Evolutionary conservation across 1,284 basidiomycete genomes (phyloP), one percentile per base, ranked within the genome.

Genomic region (Ganoderma leucocontextum): DNA sequence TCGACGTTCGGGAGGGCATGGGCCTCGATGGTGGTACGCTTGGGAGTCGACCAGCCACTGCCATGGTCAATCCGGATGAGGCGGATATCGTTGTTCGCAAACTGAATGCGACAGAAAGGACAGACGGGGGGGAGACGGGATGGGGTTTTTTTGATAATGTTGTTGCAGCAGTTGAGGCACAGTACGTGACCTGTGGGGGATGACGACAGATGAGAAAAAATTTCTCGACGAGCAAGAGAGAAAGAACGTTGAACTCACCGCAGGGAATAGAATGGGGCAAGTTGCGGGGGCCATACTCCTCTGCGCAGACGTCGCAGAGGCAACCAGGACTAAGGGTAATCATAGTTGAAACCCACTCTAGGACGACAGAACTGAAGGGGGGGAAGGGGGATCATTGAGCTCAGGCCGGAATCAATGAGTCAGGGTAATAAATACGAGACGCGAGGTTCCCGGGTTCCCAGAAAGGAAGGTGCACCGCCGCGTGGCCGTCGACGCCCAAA

Each of bases 281-380:
- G 80, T 88, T 88, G 75, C 88, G 88, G 66, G 89, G 83, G 76
- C 89, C 88, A 80, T 87, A 93, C 84, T 93, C 92, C 81, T 93
- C 91, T 78, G 91, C 91, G 84, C 91, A 93, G 77, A 93, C 91
- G 85, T 93, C 91, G 89, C 91, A 93, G 80, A 89, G 86, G 78
- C 90, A 92, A 82, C 90, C 90, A 79, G 89, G 86, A 83, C 83
- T 86, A 79, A 93, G 90, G 78, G 91, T 90, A 82, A 93, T 86
- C 92, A 93, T 93, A 74, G 74, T 63, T 72, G 78, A 72, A 72
- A 72, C 75, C 74, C 75, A 73, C 70, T 73, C 63, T 72, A 72
- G 67, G 72, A 73, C 44, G 74, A 72, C 66, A 69, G 66, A 76
- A 70, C 77, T 77, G 77, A 70, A 73, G 73, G 74, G 68, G 73